Conservation (phyloP, 129 eudicot species). For the Ambrosia artemisiifolia region DNA sequence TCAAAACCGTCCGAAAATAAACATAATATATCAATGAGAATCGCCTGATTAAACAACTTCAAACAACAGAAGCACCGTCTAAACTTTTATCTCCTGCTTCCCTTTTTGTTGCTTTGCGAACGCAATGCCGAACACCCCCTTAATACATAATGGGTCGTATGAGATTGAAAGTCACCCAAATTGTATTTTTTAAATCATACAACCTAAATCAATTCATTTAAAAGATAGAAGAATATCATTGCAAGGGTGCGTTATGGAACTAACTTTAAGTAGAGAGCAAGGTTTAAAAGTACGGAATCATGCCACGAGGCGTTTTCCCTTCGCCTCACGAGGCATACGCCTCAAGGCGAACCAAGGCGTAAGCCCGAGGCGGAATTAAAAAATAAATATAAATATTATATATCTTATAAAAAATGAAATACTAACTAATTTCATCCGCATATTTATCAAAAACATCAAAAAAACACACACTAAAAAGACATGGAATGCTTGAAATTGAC, state of each 20-base stretch:
- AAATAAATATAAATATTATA: no score
- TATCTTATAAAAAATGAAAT: no score
- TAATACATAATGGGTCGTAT: background rate
- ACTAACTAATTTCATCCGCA: no score
- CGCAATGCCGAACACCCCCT: background rate
- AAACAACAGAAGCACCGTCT: background rate
- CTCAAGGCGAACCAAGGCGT: no score
- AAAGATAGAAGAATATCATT: background rate
- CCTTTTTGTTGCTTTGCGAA: background rate
- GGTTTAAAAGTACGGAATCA: no score
- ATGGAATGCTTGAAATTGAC: no score
- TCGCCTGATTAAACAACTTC: background rate
- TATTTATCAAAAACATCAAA: no score
- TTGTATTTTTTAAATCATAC: background rate
- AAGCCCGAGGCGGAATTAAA: no score
- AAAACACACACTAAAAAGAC: no score
- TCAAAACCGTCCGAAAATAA: background rate
- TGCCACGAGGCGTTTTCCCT: no score
- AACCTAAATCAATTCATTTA: background rate
- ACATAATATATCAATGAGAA: background rate
- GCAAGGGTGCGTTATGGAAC: background rate
- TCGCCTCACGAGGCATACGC: no score
- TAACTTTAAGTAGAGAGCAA: background rate
- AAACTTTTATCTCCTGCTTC: background rate
- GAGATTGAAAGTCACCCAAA: background rate